Evolutionary conservation across 495 filamentous ascomycete genomes (phyloP), one percentile per base, ranked within the genome.

Genomic region (Jackrogersella multiformis): DNA sequence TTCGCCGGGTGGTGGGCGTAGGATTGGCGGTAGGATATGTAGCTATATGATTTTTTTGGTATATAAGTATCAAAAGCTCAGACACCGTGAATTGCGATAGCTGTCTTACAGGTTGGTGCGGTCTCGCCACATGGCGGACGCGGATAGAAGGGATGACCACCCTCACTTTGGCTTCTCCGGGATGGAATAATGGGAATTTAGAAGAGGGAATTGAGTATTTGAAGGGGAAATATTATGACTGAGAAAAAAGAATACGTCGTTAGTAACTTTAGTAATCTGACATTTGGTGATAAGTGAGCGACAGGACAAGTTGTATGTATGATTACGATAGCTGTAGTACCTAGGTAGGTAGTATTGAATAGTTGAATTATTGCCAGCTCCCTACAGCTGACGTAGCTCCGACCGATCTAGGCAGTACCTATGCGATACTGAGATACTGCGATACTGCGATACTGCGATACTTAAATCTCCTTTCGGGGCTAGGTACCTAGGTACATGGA

Each of bases 1-100:
- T 96, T 93, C 49, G 91, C 84, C 46, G 94, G 95, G 74, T 97
- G 93, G 79, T 98, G 95, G 67, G 93, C 87, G 78, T 97, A 97
- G 62, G 94, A 97, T 80, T 98, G 95, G 60, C 95, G 93, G 82
- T 98, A 99, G 73, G 95, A 97, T 75, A 99, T 96, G 78, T 94
- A 99, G 74, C 95, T 97, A 72, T 20, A 58, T 24, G 3, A 13
- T 30, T 49, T 1, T 2, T 28, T 30, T 34, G 15, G 13, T 10
- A n/a, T 48, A 24, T 56, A 20, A 69, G 60, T 55, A 13, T 49
- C 1, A 13, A n/a, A 24, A 48, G 26, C 20, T 1, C 24, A 24
- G 41, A 58, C 5, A 6, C 16, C 21, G 10, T 21, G 20, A 18
- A 39, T 20, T 28, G 28, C 21, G 51, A 52, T 45, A 48, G 51